A percentile compares a stretch with the other conserved stretches of the same genome.
These are phyloP conservation scores for Trichosanthes cucumerina DNA, from an alignment of 306 rosid genomes.

Conservation along the genomic window DNA sequence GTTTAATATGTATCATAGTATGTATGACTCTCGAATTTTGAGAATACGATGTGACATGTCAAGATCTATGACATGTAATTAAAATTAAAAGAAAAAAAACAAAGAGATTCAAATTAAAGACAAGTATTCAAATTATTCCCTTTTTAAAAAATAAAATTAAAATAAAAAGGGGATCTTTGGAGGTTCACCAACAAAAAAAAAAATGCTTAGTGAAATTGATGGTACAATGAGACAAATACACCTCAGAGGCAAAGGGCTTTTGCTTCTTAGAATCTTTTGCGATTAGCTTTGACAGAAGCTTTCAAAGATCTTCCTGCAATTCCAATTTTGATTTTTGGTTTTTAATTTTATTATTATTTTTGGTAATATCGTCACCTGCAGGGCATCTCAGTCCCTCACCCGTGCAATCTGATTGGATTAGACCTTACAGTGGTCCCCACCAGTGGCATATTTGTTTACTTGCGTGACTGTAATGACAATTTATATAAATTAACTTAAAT, in stretches of 20 bases:
- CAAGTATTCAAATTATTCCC: constrained; percentile 1
- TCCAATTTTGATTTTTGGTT: constrained; percentile 27
- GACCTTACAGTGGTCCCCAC: constrained; percentile 2
- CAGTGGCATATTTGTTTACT: neutral
- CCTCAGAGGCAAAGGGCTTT: constrained; percentile 12
- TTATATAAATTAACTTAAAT: neutral
- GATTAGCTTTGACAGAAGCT: constrained; percentile 17
- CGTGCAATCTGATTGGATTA: constrained; percentile 37
- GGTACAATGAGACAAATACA: constrained; percentile 11
- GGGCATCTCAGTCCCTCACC: constrained; percentile 16
- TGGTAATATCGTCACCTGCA: constrained; percentile 4
- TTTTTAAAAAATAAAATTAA: neutral
- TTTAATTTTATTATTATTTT: neutral
- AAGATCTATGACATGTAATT: neutral
- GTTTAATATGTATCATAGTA: neutral
- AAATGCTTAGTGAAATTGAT: neutral
- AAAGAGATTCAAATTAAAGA: constrained; percentile 4
- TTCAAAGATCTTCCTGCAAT: constrained; percentile 32
- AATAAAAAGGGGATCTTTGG: constrained; percentile 8
- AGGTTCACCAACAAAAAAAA: neutral
- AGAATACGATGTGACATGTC: neutral
- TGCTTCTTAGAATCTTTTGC: constrained; percentile 8
- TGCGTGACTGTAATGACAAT: neutral
- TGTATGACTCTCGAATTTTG: neutral
- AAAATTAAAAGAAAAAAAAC: neutral